These are phyloP conservation scores for Misopates orontium DNA, from an alignment of 257 asterid species.

Conservation along the genomic window DNA sequence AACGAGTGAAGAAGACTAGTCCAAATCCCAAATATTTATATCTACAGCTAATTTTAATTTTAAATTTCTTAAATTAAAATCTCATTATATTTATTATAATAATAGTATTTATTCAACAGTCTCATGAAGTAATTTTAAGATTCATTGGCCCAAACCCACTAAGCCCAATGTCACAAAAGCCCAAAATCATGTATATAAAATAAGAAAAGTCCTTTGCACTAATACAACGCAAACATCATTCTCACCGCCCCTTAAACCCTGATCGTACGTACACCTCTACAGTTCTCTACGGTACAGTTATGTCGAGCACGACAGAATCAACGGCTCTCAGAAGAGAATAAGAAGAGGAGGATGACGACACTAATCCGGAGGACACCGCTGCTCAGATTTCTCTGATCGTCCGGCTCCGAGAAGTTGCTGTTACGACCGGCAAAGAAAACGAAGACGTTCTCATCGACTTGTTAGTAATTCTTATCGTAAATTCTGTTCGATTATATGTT, in stretches of 20 bases:
- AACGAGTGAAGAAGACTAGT: too few relatives aligned
- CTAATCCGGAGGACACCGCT: conserved; percentile 71
- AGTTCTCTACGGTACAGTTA: conserved; percentile 12
- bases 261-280: conserved; percentile 35
- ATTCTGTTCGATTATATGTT: not conserved
- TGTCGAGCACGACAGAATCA: conserved; percentile 55
- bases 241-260: conserved; percentile 23
- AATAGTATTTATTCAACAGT: too few relatives aligned
- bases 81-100: too few relatives aligned
- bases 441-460: conserved; percentile 68
- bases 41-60: too few relatives aligned
- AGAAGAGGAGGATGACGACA: conserved; percentile 59
- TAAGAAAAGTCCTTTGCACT: too few relatives aligned
- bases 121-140: too few relatives aligned
- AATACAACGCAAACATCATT: not conserved
- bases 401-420: conserved; percentile 69
- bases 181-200: too few relatives aligned
- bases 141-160: too few relatives aligned
- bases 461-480: conserved; percentile 37
- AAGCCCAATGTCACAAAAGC: too few relatives aligned
- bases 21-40: too few relatives aligned
- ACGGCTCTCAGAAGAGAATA: conserved; percentile 33
- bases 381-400: conserved; percentile 80
- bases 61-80: too few relatives aligned
- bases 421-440: conserved; percentile 79